Base-by-base conservation (phyloP, 441 rosid species). In the Erysimum pusillum region DNA sequence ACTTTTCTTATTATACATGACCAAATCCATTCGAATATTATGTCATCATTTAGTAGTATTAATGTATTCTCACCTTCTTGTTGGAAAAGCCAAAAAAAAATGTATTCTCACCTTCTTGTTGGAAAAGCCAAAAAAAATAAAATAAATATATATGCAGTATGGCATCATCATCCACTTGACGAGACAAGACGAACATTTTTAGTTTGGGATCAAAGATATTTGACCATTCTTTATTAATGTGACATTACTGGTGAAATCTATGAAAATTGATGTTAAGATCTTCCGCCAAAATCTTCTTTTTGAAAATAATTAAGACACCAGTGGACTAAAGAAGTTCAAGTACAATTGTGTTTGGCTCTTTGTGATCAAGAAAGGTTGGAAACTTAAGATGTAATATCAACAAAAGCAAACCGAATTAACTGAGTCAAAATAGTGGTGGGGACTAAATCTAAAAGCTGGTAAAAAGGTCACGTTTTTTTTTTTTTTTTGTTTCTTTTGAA, bases 201-300 rank as follows among this genome's bases (percentile, higher is more conserved):
- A 7, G 57, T 36, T 12, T 69, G 58, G 69, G 54, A 76, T 69
- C 69, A 61, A 76, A 32, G 48, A 67, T 41, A 61, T 69, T 76
- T 75, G 67, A 67, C 78, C 73, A 58, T 58, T 58, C 73, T 75
- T 68, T 68, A 58, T 59, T 49, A 51, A 68, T 11, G 69, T 60
- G 74, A 60, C 74, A 68, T 42, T 42, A 41, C 57, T 52, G 49
- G 75, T 69, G 57, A 69, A 69, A 76, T 62, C 58, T 68, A 32
- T 12, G 57, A 76, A 12, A 28, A 41, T 41, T 41, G 67, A 67
- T 58, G 13, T 48, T 67, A 75, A 75, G 68, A 32, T 76, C 69
- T 60, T 67, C 78, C 46, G 36, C 31, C 70, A 13, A 61, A 20
- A 60, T 76, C 74, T 67, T 68, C 18, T 51, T 51, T 76, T 52